Evolutionary conservation across 805 yeast genomes (phyloP).

Genomic region (Sungouiozyma intestinalis): DNA sequence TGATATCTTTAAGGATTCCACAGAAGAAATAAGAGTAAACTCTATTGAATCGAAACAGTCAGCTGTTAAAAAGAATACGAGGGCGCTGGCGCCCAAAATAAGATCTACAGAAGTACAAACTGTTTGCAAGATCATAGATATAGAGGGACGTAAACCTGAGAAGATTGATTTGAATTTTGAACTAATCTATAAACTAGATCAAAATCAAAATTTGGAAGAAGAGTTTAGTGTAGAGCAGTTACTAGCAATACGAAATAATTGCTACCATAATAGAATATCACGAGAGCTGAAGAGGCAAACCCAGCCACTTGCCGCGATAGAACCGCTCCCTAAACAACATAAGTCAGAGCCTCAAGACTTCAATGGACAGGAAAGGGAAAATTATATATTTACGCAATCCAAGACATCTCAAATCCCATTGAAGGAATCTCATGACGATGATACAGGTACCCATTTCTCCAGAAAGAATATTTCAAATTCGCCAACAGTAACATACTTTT

Average conservation of each 20-base stretch:
- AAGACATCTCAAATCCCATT: conserved; percentile 29
- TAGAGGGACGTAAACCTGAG: conserved; percentile 52
- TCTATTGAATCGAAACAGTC: background rate
- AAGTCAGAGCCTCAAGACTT: background rate
- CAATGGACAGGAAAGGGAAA: background rate
- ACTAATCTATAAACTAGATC: conserved; percentile 36
- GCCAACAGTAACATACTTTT: conserved; percentile 58
- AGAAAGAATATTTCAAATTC: conserved; percentile 3
- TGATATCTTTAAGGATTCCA: background rate
- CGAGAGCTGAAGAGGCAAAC: conserved; percentile 1
- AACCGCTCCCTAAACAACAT: conserved; percentile 5
- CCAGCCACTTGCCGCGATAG: background rate
- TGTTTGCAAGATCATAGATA: conserved; percentile 40
- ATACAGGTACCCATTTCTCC: conserved; percentile 1
- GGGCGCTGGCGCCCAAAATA: background rate
- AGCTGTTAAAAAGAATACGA: background rate
- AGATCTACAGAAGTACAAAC: conserved; percentile 13
- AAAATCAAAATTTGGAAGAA: conserved; percentile 20
- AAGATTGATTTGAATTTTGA: conserved; percentile 50
- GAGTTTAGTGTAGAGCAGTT: conserved; percentile 60
- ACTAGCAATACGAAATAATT: conserved; percentile 40
- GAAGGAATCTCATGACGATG: conserved; percentile 26
- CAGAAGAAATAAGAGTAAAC: background rate
- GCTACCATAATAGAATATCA: conserved; percentile 9
- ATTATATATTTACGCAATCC: conserved; percentile 1